Evolutionary conservation across 495 filamentous ascomycete genomes (phyloP).

Genomic region (Hamigera avellanea): DNA sequence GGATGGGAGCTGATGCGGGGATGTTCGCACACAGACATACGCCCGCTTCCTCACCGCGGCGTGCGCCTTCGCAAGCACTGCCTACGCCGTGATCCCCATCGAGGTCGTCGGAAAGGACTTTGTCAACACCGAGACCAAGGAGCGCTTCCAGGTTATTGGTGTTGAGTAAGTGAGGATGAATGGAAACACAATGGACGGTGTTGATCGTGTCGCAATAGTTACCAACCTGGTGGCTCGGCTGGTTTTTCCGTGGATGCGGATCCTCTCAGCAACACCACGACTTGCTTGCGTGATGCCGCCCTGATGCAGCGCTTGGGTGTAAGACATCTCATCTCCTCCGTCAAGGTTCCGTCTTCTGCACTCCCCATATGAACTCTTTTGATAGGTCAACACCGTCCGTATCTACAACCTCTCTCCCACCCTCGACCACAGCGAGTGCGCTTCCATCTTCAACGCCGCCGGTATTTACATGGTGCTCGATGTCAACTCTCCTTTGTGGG

Average conservation of each 20-base stretch:
- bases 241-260: slow-evolving; percentile 63
- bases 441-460: slow-evolving; percentile 80
- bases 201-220: slow-evolving; percentile 27
- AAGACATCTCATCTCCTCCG: slow-evolving; percentile 7
- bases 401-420: slow-evolving; percentile 84
- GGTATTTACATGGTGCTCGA: slow-evolving; percentile 65
- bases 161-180: slow-evolving; percentile 47
- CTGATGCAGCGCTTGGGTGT: slow-evolving; percentile 76
- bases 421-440: slow-evolving; percentile 80
- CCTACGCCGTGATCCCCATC: slow-evolving; percentile 58
- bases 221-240: slow-evolving; percentile 83
- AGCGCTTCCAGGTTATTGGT: slow-evolving; percentile 82
- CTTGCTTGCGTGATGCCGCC: slow-evolving; percentile 83
- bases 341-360: no score
- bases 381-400: slow-evolving; percentile 75
- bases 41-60: slow-evolving; percentile 26
- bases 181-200: neutral
- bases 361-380: no score
- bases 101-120: slow-evolving; percentile 69
- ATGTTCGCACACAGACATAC: slow-evolving; percentile 14
- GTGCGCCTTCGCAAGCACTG: slow-evolving; percentile 37
- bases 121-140: slow-evolving; percentile 63
- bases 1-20: neutral
- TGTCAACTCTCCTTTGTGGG: slow-evolving; percentile 81
- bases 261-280: slow-evolving; percentile 60